A percentile compares a stretch with the other conserved stretches of the same genome.
These are phyloP conservation scores for Aureobasidium subglaciale DNA, from an alignment of 2,329 filamentous ascomycete species.

Conservation along the genomic window DNA sequence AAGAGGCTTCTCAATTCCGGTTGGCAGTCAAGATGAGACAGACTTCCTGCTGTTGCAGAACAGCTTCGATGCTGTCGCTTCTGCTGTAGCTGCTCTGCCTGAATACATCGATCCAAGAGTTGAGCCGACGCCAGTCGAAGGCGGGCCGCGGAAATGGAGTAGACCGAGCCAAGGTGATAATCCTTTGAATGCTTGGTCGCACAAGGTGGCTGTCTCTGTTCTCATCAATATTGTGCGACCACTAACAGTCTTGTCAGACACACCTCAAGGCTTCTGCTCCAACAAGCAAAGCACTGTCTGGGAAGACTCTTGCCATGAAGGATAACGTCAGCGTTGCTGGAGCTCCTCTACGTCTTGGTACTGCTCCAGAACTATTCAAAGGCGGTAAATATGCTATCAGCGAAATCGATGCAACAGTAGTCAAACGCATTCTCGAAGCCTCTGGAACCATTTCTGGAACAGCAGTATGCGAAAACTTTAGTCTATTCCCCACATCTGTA, in stretches of 20 bases:
- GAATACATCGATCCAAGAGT: slow-evolving; percentile 34
- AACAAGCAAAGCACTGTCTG: slow-evolving; percentile 21
- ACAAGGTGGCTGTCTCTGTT: slow-evolving; percentile 20
- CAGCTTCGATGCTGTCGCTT: slow-evolving; percentile 23
- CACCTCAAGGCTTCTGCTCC: slow-evolving; percentile 25
- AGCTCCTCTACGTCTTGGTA: slow-evolving; percentile 40
- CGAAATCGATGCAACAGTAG: slow-evolving; percentile 40
- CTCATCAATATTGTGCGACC: too few relatives aligned
- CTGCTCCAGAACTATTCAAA: slow-evolving; percentile 31
- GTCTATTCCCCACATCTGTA: slow-evolving; percentile 35
- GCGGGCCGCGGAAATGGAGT: slow-evolving; percentile 21
- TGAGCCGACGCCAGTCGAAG: slow-evolving; percentile 24
- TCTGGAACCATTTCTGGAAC: slow-evolving; percentile 39
- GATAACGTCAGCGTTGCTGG: slow-evolving; percentile 43
- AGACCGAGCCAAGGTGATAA: slow-evolving; percentile 28
- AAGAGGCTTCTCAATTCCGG: slow-evolving; percentile 22
- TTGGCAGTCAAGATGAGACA: slow-evolving; percentile 20
- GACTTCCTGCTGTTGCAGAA: slow-evolving; percentile 24
- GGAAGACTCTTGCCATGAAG: slow-evolving; percentile 37
- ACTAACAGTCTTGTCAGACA: slow-evolving; percentile 14
- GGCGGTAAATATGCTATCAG: slow-evolving; percentile 30
- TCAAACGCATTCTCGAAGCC: slow-evolving; percentile 35
- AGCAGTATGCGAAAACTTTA: slow-evolving; percentile 44
- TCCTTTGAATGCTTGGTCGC: slow-evolving; percentile 39
- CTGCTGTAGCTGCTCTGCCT: slow-evolving; percentile 20